These are phyloP conservation scores for Allium fistulosum DNA, from an alignment of 106 monocot species.

Conservation along the genomic window DNA sequence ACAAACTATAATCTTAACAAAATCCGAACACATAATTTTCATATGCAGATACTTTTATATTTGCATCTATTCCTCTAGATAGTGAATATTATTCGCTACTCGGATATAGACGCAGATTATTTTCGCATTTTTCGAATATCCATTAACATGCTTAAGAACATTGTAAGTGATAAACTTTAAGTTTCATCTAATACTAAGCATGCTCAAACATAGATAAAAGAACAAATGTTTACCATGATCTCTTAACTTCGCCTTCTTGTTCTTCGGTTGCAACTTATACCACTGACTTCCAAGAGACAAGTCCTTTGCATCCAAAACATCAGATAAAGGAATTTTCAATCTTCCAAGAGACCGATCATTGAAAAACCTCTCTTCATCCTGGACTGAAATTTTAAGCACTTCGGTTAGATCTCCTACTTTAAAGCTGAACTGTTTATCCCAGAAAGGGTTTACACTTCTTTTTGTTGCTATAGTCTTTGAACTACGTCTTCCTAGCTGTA, in stretches of 20 bases:
- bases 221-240: constrained; percentile 46
- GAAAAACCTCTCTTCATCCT: constrained; percentile 55
- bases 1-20: too few species aligned
- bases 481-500: constrained; percentile 60
- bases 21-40: too few species aligned
- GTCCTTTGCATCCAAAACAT: constrained; percentile 54
- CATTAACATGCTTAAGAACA: too few species aligned
- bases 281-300: constrained; percentile 53
- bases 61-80: too few species aligned
- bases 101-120: too few species aligned
- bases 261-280: constrained; percentile 72
- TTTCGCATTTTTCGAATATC: too few species aligned
- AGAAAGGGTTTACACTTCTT: constrained; percentile 49
- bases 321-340: constrained; percentile 47
- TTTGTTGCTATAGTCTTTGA: constrained; percentile 58
- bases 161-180: too few species aligned
- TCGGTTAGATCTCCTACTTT: constrained; percentile 56
- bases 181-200: too few species aligned
- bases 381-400: constrained; percentile 44
- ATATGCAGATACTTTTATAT: too few species aligned
- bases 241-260: constrained; percentile 59
- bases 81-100: too few species aligned
- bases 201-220: too few species aligned
- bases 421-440: constrained; percentile 79
- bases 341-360: constrained; percentile 37